Conservation (phyloP, 2,329 filamentous ascomycete species). For the Fusarium bactridioides region DNA sequence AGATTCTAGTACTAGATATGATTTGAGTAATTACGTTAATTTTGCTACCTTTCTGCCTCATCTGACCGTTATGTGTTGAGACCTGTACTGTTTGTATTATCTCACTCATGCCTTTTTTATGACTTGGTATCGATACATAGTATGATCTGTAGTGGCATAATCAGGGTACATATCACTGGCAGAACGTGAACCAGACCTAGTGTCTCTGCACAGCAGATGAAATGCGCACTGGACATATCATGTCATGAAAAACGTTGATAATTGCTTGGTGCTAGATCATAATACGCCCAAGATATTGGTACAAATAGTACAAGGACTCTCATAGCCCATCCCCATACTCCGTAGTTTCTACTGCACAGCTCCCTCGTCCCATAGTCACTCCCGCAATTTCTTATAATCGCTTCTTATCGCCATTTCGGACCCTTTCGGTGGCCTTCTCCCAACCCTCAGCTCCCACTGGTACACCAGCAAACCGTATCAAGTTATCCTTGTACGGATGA, state of each 20-base stretch:
- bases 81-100: not conserved
- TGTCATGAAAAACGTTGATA: slow-evolving; percentile 21
- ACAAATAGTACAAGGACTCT: slow-evolving; percentile 45
- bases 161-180: not conserved
- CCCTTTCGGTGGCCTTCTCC: slow-evolving; percentile 59
- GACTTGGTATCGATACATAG: not conserved
- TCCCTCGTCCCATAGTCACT: not conserved
- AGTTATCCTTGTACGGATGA: slow-evolving; percentile 91
- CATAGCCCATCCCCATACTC: slow-evolving; percentile 22
- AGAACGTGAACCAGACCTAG: not conserved
- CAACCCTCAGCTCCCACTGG: slow-evolving; percentile 62
- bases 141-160: not conserved
- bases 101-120: not conserved
- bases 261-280: slow-evolving; percentile 42
- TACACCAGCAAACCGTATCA: slow-evolving; percentile 75
- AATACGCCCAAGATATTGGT: slow-evolving; percentile 43
- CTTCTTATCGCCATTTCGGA: slow-evolving; percentile 58
- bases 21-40: not conserved
- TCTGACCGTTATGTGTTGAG: not conserved
- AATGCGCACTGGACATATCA: not conserved
- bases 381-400: slow-evolving; percentile 54
- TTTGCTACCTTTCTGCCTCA: not conserved
- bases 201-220: not conserved
- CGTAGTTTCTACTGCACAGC: slow-evolving; percentile 22
- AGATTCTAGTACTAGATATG: slow-evolving; percentile 7